Evolutionary conservation across 148 eudicot species (phyloP).

Genomic region (Euryodendron excelsum): DNA sequence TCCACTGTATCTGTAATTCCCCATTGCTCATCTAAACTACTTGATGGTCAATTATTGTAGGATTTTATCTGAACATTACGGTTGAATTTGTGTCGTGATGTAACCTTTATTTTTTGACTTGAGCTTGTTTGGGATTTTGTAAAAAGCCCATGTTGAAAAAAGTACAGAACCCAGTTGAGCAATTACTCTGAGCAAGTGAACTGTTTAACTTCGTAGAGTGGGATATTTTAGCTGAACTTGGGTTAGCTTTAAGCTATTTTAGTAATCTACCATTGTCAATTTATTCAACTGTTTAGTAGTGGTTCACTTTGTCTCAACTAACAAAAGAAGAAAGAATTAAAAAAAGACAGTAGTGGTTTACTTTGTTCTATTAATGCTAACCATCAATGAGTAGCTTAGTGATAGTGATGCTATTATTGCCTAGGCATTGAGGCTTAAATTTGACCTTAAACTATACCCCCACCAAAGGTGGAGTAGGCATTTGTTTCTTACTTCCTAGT

Average conservation of each 20-base stretch:
- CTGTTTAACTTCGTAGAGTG: background rate
- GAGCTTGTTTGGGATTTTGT: background rate
- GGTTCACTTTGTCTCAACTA: background rate
- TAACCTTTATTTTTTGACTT: background rate
- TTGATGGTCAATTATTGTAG: background rate
- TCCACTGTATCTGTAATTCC: slow-evolving; percentile 62
- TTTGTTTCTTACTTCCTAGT: background rate
- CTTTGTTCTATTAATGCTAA: background rate
- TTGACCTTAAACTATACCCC: background rate
- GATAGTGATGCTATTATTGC: background rate
- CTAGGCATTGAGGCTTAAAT: background rate
- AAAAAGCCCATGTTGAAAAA: background rate
- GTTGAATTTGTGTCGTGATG: background rate
- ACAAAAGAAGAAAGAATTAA: no score
- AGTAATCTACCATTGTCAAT: background rate
- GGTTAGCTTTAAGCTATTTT: background rate
- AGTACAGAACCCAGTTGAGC: background rate
- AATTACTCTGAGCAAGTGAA: no score
- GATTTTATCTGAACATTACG: background rate
- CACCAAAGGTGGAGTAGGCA: background rate
- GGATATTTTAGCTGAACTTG: background rate
- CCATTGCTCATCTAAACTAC: background rate
- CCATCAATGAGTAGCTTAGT: background rate
- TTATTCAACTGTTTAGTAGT: background rate
- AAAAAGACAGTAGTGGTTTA: background rate